These are phyloP conservation scores for Syzygium aromaticum DNA, from an alignment of 345 rosid species.

Conservation along the genomic window DNA sequence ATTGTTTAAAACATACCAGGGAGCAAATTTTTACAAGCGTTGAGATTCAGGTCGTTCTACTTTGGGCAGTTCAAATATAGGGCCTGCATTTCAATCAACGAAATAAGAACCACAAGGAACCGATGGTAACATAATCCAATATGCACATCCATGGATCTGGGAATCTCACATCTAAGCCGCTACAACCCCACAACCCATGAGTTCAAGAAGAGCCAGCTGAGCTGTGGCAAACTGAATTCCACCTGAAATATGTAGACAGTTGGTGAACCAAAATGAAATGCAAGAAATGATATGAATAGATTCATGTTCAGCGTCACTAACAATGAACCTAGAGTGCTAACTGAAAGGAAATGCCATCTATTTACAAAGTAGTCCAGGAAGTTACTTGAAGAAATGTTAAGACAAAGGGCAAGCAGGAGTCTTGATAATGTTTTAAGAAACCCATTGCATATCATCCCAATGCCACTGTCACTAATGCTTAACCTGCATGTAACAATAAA, in stretches of 20 bases:
- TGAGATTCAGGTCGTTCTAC: slow-evolving; percentile 78
- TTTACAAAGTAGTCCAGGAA: slow-evolving; percentile 10
- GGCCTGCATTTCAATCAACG: slow-evolving; percentile 51
- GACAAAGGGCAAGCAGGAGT: slow-evolving; percentile 90
- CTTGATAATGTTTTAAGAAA: slow-evolving; percentile 69
- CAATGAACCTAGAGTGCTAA: background rate
- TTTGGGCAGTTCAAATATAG: slow-evolving; percentile 80
- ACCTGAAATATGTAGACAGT: slow-evolving; percentile 32
- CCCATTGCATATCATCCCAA: slow-evolving; percentile 94
- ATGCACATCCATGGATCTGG: background rate
- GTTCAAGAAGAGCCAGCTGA: slow-evolving; percentile 86
- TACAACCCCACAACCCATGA: slow-evolving; percentile 99
- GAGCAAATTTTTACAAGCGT: slow-evolving; percentile 65
- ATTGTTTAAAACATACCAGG: slow-evolving; percentile 36
- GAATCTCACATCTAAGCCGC: slow-evolving; percentile 81
- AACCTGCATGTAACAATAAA: slow-evolving; percentile 44
- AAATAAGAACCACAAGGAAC: slow-evolving; percentile 9
- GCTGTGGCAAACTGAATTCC: slow-evolving; percentile 98
- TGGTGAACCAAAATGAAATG: background rate
- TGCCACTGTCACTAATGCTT: slow-evolving; percentile 88
- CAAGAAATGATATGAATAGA: background rate
- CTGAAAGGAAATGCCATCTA: background rate
- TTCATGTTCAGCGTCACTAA: background rate
- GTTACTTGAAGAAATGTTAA: slow-evolving; percentile 95
- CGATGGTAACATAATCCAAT: background rate